Base-by-base conservation (phyloP, 2,329 filamentous ascomycete species). In the Phaeoacremonium minimum region DNA sequence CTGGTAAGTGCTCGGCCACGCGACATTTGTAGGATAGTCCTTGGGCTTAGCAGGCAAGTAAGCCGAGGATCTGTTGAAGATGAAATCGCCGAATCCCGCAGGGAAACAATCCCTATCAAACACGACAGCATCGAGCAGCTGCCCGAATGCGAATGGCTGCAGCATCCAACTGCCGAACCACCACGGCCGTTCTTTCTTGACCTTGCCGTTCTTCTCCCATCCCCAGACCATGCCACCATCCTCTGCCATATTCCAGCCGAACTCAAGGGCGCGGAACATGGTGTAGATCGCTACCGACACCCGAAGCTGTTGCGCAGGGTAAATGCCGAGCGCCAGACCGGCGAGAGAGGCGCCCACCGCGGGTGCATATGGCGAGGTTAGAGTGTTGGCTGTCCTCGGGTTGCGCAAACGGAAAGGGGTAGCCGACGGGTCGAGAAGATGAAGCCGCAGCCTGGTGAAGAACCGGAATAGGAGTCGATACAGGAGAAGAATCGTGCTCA, bases 391-490 rank as follows among this genome's bases (percentile, higher is more conserved):
- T 11, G 89, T 77, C 14, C 77, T 77, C 1, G 90, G 90, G 52
- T 97, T 96, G 36, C 91, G 83, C 39, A 74, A 69, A 12, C 89
- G 77, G 61, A 97, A 96, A 0, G 87, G 83, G 37, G 77, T 75
- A 2, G 90, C 88, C 38, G 87, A 77, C n/a, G 87, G 77, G 22
- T 85, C 82, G 29, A 94, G 78, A 4, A 98, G 71, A 45, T 88
- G 87, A 2, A 76, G 71, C 32, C 91, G 83, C 30, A 97, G 68
- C 18, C 87, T 79, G 17, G 77, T 77, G 50, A 97, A 86, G 70
- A 97, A 95, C 41, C 91, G 87, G 64, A 91, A 88, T 17, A 97
- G 79, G 1, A 95, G 71, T 18, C 93, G 81, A 58, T 98, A 93
- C 43, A 95, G 78, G 30, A 97, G 78, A 15, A 97, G 74, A 45